A percentile compares a stretch with the other conserved stretches of the same genome.
Conservation (phyloP, 352 stramenopile genomes). For the Thalassiosira ordinaria region DNA sequence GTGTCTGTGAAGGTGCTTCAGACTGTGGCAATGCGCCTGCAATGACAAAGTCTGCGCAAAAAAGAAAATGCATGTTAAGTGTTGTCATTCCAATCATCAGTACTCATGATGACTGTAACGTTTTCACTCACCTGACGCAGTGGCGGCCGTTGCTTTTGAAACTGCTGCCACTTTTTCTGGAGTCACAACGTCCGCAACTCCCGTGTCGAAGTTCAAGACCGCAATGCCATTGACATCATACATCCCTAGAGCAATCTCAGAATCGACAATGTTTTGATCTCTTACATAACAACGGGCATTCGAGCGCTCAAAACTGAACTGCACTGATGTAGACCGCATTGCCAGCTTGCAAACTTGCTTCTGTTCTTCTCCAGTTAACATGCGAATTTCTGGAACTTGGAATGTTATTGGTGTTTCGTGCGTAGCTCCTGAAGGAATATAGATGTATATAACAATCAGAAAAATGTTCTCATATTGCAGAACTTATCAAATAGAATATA, state of each 20-base stretch:
- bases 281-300: conserved; percentile 7
- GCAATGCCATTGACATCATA: conserved; percentile 44
- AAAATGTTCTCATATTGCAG: neutral
- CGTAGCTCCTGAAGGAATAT: neutral
- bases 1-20: conserved; percentile 45
- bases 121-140: conserved; percentile 20
- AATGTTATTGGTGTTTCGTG: neutral
- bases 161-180: conserved; percentile 21
- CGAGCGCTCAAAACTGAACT: conserved; percentile 2
- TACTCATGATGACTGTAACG: neutral
- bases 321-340: neutral
- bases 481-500: too few species aligned
- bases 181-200: neutral
- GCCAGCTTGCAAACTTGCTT: conserved; percentile 12
- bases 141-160: conserved; percentile 26
- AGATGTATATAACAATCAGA: neutral
- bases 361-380: conserved; percentile 11
- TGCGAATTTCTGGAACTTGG: neutral
- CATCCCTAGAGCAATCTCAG: conserved; percentile 29
- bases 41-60: conserved; percentile 49
- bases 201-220: conserved; percentile 48
- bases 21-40: conserved; percentile 39
- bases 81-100: neutral
- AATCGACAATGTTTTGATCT: conserved; percentile 15
- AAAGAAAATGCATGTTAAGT: neutral